phyloP scores from a whole-genome alignment of 1,284 basidiomycete species.

The Microbotryum violaceum region DNA sequence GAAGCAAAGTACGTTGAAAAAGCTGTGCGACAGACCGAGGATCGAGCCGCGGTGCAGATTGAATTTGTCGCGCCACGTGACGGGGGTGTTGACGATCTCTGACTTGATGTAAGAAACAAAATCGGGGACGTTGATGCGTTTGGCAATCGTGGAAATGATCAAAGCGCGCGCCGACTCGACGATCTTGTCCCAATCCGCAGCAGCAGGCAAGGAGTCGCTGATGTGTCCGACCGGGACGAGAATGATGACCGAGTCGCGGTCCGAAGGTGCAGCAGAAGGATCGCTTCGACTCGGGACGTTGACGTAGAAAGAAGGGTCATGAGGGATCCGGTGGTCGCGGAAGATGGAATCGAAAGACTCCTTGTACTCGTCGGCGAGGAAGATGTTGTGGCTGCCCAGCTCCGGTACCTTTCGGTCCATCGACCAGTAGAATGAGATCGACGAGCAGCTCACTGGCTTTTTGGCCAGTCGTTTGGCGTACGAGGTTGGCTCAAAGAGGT shows the following conservation, averaged over 20 bases:
- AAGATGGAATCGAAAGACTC: constrained; percentile 49
- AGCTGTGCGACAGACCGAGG: constrained; percentile 41
- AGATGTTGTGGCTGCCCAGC: constrained; percentile 49
- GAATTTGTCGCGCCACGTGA: constrained; percentile 43
- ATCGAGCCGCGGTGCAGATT: constrained; percentile 43
- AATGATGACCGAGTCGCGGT: constrained; percentile 42
- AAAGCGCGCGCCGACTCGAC: constrained; percentile 32
- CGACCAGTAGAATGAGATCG: constrained; percentile 51
- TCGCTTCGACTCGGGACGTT: constrained; percentile 46
- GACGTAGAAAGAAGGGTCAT: constrained; percentile 51
- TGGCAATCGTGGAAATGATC: constrained; percentile 31
- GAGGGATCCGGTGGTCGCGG: constrained; percentile 45
- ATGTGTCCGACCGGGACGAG: constrained; percentile 43
- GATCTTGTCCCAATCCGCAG: constrained; percentile 35
- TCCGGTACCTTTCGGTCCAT: constrained; percentile 43
- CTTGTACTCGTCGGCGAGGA: constrained; percentile 38
- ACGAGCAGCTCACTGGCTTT: constrained; percentile 46
- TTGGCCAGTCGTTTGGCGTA: constrained; percentile 36
- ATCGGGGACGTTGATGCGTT: constrained; percentile 26
- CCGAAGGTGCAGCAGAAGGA: constrained; percentile 40
- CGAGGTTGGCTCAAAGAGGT: constrained; percentile 43
- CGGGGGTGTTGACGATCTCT: constrained; percentile 38
- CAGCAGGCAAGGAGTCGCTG: constrained; percentile 21
- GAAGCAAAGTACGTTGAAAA: constrained; percentile 38
- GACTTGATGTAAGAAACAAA: constrained; percentile 32